Conservation (phyloP, 1,139 yeast species). For the Pichia sp. region DNA sequence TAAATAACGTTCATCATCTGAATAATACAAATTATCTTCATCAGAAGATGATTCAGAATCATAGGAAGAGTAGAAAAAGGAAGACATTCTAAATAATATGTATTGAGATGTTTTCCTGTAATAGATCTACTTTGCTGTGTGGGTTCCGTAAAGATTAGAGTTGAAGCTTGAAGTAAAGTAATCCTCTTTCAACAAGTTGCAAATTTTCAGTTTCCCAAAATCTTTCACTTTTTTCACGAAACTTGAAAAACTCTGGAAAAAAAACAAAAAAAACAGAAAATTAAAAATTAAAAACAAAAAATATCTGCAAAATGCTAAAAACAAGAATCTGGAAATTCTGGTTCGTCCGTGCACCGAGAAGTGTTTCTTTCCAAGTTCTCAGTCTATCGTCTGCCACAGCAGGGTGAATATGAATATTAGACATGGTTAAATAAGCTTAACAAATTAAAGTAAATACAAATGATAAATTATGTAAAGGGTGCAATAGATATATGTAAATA, state of each 20-base stretch:
- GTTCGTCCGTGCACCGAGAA: not conserved
- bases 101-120: not conserved
- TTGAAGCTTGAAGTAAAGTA: not conserved
- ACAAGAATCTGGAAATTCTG: not conserved
- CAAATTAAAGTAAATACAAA: not conserved
- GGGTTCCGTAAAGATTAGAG: not conserved
- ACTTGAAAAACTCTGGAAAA: conserved; percentile 1
- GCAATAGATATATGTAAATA: not conserved
- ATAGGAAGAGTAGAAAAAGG: conserved; percentile 64
- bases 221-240: conserved; percentile 1
- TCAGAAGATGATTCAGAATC: conserved; percentile 63
- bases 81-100: conserved; percentile 44
- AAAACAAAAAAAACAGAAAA: not conserved
- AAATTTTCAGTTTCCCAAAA: conserved; percentile 4
- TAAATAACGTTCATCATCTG: conserved; percentile 56
- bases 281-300: not conserved
- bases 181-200: not conserved
- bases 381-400: not conserved
- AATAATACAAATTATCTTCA: conserved; percentile 64
- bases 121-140: not conserved
- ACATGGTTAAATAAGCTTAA: not conserved
- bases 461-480: not conserved
- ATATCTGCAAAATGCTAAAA: no score
- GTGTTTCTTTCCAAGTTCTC: not conserved
- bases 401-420: not conserved